These are phyloP conservation scores for Plasmodium cynomolgi DNA, from an alignment of 169 alveolate species.

Conservation along the genomic window DNA sequence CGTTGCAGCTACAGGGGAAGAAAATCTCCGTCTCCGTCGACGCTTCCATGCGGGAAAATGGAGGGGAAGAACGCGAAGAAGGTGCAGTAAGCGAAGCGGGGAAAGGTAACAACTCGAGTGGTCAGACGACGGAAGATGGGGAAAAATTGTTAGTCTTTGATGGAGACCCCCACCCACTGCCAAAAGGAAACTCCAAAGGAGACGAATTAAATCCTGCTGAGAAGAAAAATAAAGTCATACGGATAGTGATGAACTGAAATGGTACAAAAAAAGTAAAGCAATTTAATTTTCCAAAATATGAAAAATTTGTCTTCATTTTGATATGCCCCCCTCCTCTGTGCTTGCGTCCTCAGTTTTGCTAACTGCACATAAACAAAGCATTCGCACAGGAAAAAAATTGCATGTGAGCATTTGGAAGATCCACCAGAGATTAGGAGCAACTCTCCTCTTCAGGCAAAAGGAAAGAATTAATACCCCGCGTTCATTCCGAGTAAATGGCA, in stretches of 20 bases:
- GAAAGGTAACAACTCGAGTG: neutral
- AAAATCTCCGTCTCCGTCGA: neutral
- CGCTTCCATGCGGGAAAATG: neutral
- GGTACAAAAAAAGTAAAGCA: neutral
- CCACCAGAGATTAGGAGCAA: neutral
- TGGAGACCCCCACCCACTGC: neutral
- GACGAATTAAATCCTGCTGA: neutral
- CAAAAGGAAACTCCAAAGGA: neutral
- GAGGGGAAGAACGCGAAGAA: neutral
- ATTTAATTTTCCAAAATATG: neutral
- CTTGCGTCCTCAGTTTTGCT: neutral
- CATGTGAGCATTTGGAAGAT: neutral
- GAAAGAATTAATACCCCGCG: neutral
- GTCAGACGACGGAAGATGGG: neutral
- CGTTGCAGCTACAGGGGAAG: neutral
- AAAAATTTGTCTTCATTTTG: neutral
- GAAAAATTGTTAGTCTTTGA: neutral
- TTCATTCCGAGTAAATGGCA: neutral
- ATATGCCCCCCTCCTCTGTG: neutral
- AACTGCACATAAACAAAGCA: neutral
- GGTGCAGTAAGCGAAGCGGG: neutral
- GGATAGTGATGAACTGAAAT: constrained; percentile 4
- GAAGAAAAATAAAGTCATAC: constrained; percentile 3
- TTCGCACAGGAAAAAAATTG: neutral
- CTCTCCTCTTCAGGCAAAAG: neutral